Base-by-base conservation (phyloP, 2,329 filamentous ascomycete species). In the Leptoxyphium fumago region DNA sequence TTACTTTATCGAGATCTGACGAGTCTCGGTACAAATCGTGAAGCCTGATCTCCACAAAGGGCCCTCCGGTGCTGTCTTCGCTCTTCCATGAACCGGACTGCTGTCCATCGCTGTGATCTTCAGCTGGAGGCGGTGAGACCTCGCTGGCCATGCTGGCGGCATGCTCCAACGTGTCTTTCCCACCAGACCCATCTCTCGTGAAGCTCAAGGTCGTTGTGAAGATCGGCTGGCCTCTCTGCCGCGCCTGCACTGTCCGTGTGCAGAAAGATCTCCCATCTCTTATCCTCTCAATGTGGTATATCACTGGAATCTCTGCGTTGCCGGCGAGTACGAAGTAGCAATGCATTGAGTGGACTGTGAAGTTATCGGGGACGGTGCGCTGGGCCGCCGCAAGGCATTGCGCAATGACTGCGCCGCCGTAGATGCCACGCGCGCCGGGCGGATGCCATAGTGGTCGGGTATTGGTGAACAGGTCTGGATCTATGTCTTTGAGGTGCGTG, bases 321-420 rank as follows among this genome's bases (percentile, higher is more conserved):
- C 91, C 91, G 4, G 89, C 88, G 2, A 96, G 78, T 29, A 98
- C 80, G 64, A 98, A 98, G 70, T 96, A 98, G 75, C 91, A 96
- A 73, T 98, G 91, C 83, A 94, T 95, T 59, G 82, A 89, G 70
- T 98, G 91, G 41, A 91, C 78, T 47, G 80, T 75, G 64, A 94
- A 95, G 60, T 84, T 72, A 21, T 70, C 62, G 0, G 82, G 81
- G 2, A 98, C 84, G 8, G 91, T 98, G 58, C 79, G 77, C 63
- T 94, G 87, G 18, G 86, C 91, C 2, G 91, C 86, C 39, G 83
- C 75, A 21, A 95, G 80, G 57, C 77, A 88, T 71, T 96, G 89
- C 40, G 89, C 88, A 54, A 98, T 95, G 32, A 93, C 87, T 45
- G 84, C 80, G 58, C 91, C 91, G 60, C 91, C 91, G 58, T 86